phyloP scores from a whole-genome alignment of 1,284 basidiomycete genomes.

The Psilocybe mexicana region DNA sequence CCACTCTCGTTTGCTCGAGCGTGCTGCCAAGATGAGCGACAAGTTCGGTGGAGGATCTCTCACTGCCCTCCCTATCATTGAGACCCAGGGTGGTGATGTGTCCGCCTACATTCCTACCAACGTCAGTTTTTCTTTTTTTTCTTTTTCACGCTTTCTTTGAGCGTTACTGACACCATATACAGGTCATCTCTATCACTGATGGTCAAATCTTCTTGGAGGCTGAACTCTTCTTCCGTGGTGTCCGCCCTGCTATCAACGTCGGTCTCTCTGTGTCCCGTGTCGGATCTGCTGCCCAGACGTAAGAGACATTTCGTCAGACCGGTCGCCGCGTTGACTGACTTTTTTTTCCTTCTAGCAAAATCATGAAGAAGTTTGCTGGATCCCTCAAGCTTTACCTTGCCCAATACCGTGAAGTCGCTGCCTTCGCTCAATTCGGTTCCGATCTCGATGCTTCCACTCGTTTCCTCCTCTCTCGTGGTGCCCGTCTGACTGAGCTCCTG shows the following conservation, averaged over 20 bases:
- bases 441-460: conserved; percentile 99
- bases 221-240: conserved; percentile 99
- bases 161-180: conserved; percentile 15
- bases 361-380: conserved; percentile 99
- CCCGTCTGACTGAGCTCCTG: conserved; percentile 96
- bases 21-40: conserved; percentile 99
- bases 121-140: conserved; percentile 43
- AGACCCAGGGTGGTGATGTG: conserved; percentile 99
- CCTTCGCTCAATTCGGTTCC: conserved; percentile 99
- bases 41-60: conserved; percentile 97
- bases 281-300: conserved; percentile 99
- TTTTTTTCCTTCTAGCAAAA: conserved; percentile 60
- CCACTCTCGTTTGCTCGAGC: conserved; percentile 99
- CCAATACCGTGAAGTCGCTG: conserved; percentile 99
- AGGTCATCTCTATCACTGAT: conserved; percentile 98
- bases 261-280: conserved; percentile 99
- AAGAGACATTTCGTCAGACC: conserved; percentile 29
- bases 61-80: conserved; percentile 98
- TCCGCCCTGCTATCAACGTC: conserved; percentile 99
- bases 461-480: conserved; percentile 96
- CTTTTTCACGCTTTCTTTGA: not conserved
- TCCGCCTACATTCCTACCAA: conserved; percentile 94
- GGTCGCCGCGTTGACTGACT: not conserved
- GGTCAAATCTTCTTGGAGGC: conserved; percentile 99
- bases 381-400: conserved; percentile 99